These are phyloP conservation scores for Ajuga reptans DNA, from an alignment of 305 asterid species.

Conservation along the genomic window DNA sequence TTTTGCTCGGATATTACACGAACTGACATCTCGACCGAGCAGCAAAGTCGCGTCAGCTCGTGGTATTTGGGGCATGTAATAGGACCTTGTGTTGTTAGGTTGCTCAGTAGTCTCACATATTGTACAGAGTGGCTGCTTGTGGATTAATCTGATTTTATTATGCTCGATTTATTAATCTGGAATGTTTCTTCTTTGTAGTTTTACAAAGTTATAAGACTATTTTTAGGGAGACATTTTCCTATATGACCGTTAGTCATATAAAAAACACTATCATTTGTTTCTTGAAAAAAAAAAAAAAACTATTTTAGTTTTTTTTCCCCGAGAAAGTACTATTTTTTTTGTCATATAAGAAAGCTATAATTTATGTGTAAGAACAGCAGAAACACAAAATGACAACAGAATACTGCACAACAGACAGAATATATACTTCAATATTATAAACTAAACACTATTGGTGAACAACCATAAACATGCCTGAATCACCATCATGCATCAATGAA, in stretches of 20 bases:
- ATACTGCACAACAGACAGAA: neutral
- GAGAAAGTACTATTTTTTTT: no score
- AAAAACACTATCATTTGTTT: no score
- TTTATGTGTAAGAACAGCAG: no score
- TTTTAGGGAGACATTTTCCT: no score
- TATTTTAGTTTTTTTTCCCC: no score
- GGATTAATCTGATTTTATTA: neutral
- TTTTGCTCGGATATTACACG: conserved; percentile 77
- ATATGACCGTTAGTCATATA: no score
- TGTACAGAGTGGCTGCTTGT: conserved; percentile 10
- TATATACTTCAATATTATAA: no score
- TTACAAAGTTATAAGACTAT: no score
- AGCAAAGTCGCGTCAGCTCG: conserved; percentile 69
- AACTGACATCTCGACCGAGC: conserved; percentile 78
- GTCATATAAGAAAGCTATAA: no score
- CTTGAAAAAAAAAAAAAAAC: no score
- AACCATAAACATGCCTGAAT: neutral
- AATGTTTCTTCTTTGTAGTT: neutral
- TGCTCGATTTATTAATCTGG: neutral
- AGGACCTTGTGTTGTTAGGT: neutral
- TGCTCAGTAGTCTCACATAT: neutral
- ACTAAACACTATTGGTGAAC: no score
- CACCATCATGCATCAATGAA: neutral
- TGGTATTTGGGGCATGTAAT: conserved; percentile 93
- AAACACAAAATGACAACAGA: no score